Evolutionary conservation across 164 flowering plant genomes (phyloP), one percentile per base, ranked within the genome.

Genomic region (Nelumbo lutea): DNA sequence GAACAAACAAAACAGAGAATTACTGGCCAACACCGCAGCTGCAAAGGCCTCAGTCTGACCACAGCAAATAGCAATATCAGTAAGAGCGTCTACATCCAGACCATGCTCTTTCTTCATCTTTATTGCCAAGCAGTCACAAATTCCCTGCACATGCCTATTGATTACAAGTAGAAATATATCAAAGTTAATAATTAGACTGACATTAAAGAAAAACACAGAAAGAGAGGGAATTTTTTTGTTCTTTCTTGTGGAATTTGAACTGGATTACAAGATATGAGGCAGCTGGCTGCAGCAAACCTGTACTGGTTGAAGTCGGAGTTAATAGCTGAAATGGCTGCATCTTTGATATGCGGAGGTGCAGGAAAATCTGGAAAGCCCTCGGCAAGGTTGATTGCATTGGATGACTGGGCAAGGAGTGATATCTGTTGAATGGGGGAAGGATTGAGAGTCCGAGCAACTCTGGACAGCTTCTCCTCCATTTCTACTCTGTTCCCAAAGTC

Each of bases 41-140:
- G 91, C 94, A 77, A 92, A 88, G 52, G 97, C 96, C 81, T 90
- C 97, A 3, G 92, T 66, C 72, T 90, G 96, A 39, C 97, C 96
- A 73, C 96, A 88, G 72, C 94, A 88, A 68, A 92, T 83, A 41
- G 81, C 91, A 10, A 92, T 74, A 69, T 87, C 90, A 1, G 87
- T 85, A 10, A 68, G 59, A 47, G 97, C 94, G 47, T 92, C 81
- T 59, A 90, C 79, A 55, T 79, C 79, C 45, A 92, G 67, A 39
- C 84, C 84, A 53, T 88, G 81, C 67, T 70, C 81, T 65, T 81
- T 62, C 73, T 88, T 86, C 82, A 78, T 73, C 53, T 70, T 76
- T 45, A 63, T 46, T 1, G 89, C 89, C 79, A 89, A 76, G 55
- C 43, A 67, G 47, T 90, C 90, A 73, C 93, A 86, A 47, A 91